phyloP scores from a whole-genome alignment of 768 basidiomycete species.

The Tricholoma flavovirens region DNA sequence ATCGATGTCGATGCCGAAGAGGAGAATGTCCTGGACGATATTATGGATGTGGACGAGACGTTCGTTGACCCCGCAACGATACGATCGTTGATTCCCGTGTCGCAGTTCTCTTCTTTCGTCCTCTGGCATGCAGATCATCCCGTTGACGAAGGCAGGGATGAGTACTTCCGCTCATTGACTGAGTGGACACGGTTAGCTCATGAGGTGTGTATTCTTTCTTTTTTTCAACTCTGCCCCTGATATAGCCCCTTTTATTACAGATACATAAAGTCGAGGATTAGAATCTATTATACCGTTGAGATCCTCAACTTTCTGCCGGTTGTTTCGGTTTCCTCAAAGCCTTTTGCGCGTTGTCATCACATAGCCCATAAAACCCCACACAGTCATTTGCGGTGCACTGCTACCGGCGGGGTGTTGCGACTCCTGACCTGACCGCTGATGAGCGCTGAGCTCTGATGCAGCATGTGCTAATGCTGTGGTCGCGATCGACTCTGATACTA shows the following conservation, averaged over 20 bases:
- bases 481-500: too few relatives aligned
- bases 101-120: constrained; percentile 61
- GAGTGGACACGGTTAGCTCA: constrained; percentile 68
- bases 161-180: constrained; percentile 58
- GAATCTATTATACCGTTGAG: background rate
- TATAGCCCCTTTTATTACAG: constrained; percentile 7
- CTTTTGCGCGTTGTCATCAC: background rate
- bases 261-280: constrained; percentile 14
- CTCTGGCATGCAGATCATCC: constrained; percentile 73
- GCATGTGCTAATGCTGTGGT: too few relatives aligned
- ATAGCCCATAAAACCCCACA: background rate
- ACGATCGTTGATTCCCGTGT: constrained; percentile 39
- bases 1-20: constrained; percentile 17
- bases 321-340: background rate
- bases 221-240: background rate
- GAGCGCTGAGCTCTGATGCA: too few relatives aligned
- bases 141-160: constrained; percentile 64
- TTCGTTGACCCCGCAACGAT: constrained; percentile 17
- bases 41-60: constrained; percentile 23
- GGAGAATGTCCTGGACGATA: constrained; percentile 21
- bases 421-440: too few relatives aligned
- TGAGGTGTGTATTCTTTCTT: constrained; percentile 39
- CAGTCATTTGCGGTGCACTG: background rate
- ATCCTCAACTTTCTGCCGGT: background rate
- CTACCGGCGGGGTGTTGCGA: too few relatives aligned